A percentile compares a stretch with the other conserved stretches of the same genome.
phyloP scores from a whole-genome alignment of 352 stramenopile genomes.

The Thalassiosira livingstoniorum region DNA sequence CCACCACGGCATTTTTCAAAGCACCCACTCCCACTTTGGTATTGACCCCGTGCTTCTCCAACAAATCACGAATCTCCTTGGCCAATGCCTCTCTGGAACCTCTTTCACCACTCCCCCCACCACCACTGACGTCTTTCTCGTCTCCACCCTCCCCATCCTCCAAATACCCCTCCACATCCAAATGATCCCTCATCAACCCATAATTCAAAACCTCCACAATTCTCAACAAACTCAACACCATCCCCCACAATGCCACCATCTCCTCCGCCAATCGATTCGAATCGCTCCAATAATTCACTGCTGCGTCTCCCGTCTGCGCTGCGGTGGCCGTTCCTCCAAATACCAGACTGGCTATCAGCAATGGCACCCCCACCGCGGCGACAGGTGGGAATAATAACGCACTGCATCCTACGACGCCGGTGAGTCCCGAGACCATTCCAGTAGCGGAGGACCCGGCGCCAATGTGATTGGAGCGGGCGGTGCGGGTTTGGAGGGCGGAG shows the following conservation, averaged over 20 bases:
- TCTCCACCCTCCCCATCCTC: slow-evolving; percentile 14
- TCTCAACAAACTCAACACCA: slow-evolving; percentile 54
- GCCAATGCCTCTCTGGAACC: slow-evolving; percentile 12
- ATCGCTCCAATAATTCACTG: slow-evolving; percentile 73
- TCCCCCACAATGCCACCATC: slow-evolving; percentile 72
- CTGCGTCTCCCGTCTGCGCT: slow-evolving; percentile 68
- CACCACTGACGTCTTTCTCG: slow-evolving; percentile 9
- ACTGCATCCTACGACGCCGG: slow-evolving; percentile 68
- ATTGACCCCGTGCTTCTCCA: slow-evolving; percentile 43
- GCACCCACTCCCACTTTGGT: slow-evolving; percentile 8
- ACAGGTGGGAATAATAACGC: slow-evolving; percentile 69
- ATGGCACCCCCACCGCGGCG: slow-evolving; percentile 60
- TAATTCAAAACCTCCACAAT: slow-evolving; percentile 47
- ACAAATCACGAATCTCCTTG: slow-evolving; percentile 32
- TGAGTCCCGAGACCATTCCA: slow-evolving; percentile 68
- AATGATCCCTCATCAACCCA: slow-evolving; percentile 28
- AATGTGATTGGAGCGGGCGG: slow-evolving; percentile 65
- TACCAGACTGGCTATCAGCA: slow-evolving; percentile 76
- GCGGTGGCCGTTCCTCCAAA: slow-evolving; percentile 70
- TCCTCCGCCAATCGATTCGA: slow-evolving; percentile 71
- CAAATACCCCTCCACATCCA: background rate
- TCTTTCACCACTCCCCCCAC: background rate
- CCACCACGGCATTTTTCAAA: background rate
- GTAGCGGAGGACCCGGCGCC: slow-evolving; percentile 60
- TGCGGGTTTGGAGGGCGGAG: slow-evolving; percentile 46